Evolutionary conservation across 768 basidiomycete species (phyloP).

Genomic region (Brasilioporus rufonigricans): DNA sequence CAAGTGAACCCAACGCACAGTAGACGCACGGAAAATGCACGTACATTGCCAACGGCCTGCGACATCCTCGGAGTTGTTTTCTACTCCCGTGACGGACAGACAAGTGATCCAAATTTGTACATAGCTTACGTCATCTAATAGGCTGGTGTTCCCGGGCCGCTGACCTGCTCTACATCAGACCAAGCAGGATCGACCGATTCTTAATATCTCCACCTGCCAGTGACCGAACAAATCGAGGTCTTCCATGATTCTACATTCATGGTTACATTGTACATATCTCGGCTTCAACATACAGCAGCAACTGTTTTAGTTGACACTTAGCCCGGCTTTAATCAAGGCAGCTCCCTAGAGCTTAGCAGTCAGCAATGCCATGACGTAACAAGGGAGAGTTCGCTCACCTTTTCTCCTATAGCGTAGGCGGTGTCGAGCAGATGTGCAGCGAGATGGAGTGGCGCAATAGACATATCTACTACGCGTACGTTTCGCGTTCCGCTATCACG

Average conservation of each 20-base stretch:
- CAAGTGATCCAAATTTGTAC: background rate
- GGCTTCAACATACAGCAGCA: background rate
- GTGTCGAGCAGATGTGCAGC: constrained; percentile 17
- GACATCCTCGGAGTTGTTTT: constrained; percentile 61
- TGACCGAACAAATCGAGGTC: too few species aligned
- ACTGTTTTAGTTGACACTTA: background rate
- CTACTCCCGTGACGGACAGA: background rate
- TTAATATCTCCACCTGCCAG: too few species aligned
- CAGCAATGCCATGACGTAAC: background rate
- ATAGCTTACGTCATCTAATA: background rate
- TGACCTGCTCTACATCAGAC: too few species aligned
- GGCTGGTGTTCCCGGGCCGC: too few species aligned
- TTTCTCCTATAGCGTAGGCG: constrained; percentile 11
- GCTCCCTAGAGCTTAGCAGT: constrained; percentile 8
- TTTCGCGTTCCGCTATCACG: constrained; percentile 14
- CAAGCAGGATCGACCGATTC: too few species aligned
- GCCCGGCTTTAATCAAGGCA: constrained; percentile 7
- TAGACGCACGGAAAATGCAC: constrained; percentile 28
- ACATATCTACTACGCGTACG: constrained; percentile 18
- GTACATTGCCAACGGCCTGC: constrained; percentile 77
- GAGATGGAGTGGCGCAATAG: constrained; percentile 12
- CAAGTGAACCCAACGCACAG: background rate
- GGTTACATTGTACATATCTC: background rate
- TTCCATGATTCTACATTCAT: background rate
- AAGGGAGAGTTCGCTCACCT: background rate